Conservation (phyloP, 345 rosid genomes). For the rapeseed (Brassica napus) region Da-Ae NC_063443.1:11380001-11380500, state of each 20-base stretch:
- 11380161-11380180: too few relatives aligned
- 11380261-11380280: too few relatives aligned
- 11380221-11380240: too few relatives aligned
- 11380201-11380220: too few relatives aligned
- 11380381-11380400: conserved; percentile 13
- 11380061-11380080: background rate
- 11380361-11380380: conserved; percentile 21
- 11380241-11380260: too few relatives aligned
- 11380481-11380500: conserved; percentile 11
- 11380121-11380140: too few relatives aligned
- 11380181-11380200: too few relatives aligned
- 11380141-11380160: too few relatives aligned
- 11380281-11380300: background rate
- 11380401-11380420: conserved; percentile 2
- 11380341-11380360: background rate
- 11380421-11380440: conserved; percentile 10
- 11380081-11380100: too few relatives aligned
- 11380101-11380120: too few relatives aligned
- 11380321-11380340: too few relatives aligned
- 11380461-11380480: conserved; percentile 30
- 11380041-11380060: background rate
- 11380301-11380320: conserved; percentile 7
- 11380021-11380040: background rate
- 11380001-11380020: too few relatives aligned
- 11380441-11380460: conserved; percentile 27